phyloP scores from a whole-genome alignment of 2,329 filamentous ascomycete genomes.

The Botrytis pseudocinerea region DNA sequence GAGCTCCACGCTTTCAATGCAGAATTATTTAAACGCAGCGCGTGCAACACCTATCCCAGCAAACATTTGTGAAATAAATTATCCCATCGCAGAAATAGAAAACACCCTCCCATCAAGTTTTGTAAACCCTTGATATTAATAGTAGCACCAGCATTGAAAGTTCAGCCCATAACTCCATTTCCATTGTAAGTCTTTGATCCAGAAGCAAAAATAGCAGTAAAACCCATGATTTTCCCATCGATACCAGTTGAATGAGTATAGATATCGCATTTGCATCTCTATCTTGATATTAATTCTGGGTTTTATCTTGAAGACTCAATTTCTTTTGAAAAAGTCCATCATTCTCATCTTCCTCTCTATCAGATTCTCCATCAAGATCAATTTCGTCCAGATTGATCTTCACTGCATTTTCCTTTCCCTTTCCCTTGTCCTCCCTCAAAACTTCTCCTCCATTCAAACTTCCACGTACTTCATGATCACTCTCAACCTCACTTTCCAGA shows the following conservation, averaged over 20 bases:
- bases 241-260: background rate
- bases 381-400: conserved; percentile 20
- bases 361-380: background rate
- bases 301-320: background rate
- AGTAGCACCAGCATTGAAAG: background rate
- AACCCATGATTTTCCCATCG: background rate
- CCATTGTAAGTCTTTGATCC: background rate
- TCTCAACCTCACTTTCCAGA: background rate
- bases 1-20: background rate
- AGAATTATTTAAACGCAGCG: background rate
- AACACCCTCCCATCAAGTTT: background rate
- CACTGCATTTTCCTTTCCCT: background rate
- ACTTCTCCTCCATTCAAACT: no score
- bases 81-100: background rate
- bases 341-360: background rate
- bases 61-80: background rate
- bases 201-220: background rate
- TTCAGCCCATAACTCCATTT: background rate
- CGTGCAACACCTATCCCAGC: background rate
- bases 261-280: no score
- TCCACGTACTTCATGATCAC: background rate
- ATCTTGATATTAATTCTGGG: background rate
- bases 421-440: background rate
- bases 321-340: background rate
- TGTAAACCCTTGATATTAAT: background rate